Conservation (phyloP, 2,329 filamentous ascomycete species). For the Pezicula radicicola region DNA sequence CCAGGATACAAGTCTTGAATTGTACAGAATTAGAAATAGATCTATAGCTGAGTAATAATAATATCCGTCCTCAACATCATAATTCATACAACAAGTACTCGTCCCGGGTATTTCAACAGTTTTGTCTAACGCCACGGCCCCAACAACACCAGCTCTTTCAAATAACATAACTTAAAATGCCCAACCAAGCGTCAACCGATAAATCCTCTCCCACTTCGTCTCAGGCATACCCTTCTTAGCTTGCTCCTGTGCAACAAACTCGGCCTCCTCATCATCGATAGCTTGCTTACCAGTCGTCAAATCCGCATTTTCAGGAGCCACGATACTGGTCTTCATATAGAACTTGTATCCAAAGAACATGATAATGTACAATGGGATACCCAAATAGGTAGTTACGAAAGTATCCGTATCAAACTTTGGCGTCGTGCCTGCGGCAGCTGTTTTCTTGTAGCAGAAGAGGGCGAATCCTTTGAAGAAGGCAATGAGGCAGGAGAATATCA, state of each 20-base stretch:
- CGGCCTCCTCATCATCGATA: constrained; percentile 57
- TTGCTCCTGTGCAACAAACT: constrained; percentile 16
- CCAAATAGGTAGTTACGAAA: constrained; percentile 61
- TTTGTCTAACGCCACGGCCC: too few species aligned
- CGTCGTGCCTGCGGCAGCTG: constrained; percentile 28
- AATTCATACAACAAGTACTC: too few species aligned
- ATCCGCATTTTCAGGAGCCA: constrained; percentile 49
- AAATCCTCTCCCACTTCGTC: constrained; percentile 19
- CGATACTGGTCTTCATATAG: constrained; percentile 35
- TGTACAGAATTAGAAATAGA: too few species aligned
- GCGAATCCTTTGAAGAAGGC: constrained; percentile 80
- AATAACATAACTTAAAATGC: constrained; percentile 9
- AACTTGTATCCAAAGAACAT: constrained; percentile 56
- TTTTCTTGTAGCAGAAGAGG: constrained; percentile 63
- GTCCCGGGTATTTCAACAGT: too few species aligned
- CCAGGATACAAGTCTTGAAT: too few species aligned
- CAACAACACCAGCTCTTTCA: too few species aligned
- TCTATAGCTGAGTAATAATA: too few species aligned
- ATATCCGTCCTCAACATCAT: too few species aligned
- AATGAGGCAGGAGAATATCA: constrained; percentile 70
- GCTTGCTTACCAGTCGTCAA: constrained; percentile 54
- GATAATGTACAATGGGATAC: constrained; percentile 59
- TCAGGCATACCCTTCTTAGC: constrained; percentile 17
- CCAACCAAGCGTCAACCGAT: constrained; percentile 19
- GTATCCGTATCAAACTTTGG: constrained; percentile 60